These are phyloP conservation scores for Russula vinacea DNA, from an alignment of 768 basidiomycete genomes.

Conservation along the genomic window DNA sequence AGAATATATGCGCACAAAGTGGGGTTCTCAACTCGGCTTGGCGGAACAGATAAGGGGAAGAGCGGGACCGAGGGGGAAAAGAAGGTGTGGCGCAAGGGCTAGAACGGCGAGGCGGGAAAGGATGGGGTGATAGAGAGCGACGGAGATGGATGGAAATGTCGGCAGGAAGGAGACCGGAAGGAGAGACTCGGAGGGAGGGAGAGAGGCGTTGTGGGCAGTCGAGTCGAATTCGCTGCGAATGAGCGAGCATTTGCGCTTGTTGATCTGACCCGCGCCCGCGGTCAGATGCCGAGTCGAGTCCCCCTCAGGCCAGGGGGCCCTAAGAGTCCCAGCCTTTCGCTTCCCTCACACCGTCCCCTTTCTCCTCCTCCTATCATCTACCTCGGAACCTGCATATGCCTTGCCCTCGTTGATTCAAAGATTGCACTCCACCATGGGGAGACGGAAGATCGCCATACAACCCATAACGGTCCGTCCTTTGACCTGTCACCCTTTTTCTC, in stretches of 20 bases:
- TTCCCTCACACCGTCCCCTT: slow-evolving; percentile 20
- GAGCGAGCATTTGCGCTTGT: slow-evolving; percentile 23
- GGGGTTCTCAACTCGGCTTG: slow-evolving; percentile 2
- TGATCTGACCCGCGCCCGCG: slow-evolving; percentile 28
- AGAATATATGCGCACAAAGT: slow-evolving; percentile 5
- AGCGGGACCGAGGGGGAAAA: neutral
- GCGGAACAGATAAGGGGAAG: slow-evolving; percentile 4
- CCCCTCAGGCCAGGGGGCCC: slow-evolving; percentile 5
- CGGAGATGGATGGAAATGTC: slow-evolving; percentile 2
- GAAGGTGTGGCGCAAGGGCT: neutral
- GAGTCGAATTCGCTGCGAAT: slow-evolving; percentile 15
- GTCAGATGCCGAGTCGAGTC: slow-evolving; percentile 27
- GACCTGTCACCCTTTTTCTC: slow-evolving; percentile 30
- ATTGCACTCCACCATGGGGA: slow-evolving; percentile 48
- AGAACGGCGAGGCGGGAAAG: neutral
- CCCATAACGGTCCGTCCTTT: slow-evolving; percentile 63
- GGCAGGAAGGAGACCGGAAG: slow-evolving; percentile 1
- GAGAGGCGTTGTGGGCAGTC: neutral
- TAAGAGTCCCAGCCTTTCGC: slow-evolving; percentile 28
- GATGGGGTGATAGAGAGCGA: slow-evolving; percentile 23
- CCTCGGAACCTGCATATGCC: slow-evolving; percentile 13
- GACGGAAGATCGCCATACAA: slow-evolving; percentile 80
- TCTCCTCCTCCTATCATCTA: slow-evolving; percentile 21
- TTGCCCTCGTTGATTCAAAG: slow-evolving; percentile 13
- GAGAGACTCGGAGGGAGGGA: neutral